These are phyloP conservation scores for Neofusicoccum sp. DNA, from an alignment of 2,329 filamentous ascomycete genomes.

Conservation along the genomic window DNA sequence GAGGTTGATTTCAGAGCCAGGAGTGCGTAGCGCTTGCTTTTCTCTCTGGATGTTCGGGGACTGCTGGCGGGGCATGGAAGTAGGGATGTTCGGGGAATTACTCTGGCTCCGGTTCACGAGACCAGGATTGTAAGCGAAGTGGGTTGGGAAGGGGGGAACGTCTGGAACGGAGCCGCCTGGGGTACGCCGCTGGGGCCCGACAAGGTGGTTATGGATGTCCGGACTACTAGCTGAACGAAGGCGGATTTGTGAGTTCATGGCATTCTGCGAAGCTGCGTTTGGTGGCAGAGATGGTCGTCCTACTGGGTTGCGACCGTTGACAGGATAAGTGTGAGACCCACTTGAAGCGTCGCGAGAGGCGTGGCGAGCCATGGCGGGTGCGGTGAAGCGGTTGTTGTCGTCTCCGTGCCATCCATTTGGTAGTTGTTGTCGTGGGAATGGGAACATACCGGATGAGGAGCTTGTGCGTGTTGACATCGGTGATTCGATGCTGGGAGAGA, in stretches of 20 bases:
- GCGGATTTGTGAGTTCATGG: slow-evolving; percentile 60
- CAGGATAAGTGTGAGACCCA: slow-evolving; percentile 60
- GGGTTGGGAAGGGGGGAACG: slow-evolving; percentile 55
- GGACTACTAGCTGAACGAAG: slow-evolving; percentile 92
- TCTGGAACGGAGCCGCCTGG: slow-evolving; percentile 41
- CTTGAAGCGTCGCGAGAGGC: slow-evolving; percentile 75
- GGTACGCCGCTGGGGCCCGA: slow-evolving; percentile 55
- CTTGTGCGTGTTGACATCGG: slow-evolving; percentile 74
- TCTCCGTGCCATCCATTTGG: slow-evolving; percentile 69
- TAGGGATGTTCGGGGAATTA: slow-evolving; percentile 67
- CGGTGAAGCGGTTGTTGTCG: slow-evolving; percentile 76
- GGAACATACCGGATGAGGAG: slow-evolving; percentile 70
- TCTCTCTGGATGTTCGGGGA: slow-evolving; percentile 68
- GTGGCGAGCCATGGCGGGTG: slow-evolving; percentile 78
- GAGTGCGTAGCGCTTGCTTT: slow-evolving; percentile 17
- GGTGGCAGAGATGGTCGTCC: slow-evolving; percentile 79
- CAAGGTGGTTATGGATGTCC: slow-evolving; percentile 75
- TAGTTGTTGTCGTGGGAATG: slow-evolving; percentile 72
- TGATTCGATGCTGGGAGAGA: slow-evolving; percentile 81
- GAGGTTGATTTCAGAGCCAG: slow-evolving; percentile 17
- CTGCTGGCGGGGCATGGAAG: slow-evolving; percentile 67
- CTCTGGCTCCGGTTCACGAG: slow-evolving; percentile 75
- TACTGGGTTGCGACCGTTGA: slow-evolving; percentile 61
- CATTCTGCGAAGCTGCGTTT: slow-evolving; percentile 53
- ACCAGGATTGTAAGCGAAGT: slow-evolving; percentile 56